These are phyloP conservation scores for Aspergillus sparsus DNA, from an alignment of 495 filamentous ascomycete species.

Conservation along the genomic window DNA sequence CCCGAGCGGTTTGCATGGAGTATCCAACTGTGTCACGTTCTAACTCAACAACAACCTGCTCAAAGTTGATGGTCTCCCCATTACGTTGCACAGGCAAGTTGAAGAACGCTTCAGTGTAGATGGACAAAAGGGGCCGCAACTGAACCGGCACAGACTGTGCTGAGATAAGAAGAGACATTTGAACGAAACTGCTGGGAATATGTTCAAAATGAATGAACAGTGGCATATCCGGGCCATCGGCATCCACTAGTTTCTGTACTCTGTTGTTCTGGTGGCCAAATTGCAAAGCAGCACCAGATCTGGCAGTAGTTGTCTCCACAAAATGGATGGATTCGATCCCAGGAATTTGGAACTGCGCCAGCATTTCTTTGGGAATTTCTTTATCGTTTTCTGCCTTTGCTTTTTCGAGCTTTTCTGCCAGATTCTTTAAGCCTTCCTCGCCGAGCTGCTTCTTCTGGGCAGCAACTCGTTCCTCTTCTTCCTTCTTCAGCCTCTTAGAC, in stretches of 20 bases:
- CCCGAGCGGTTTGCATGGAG: conserved; percentile 61
- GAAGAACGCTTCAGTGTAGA: conserved; percentile 93
- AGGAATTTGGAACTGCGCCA: conserved; percentile 82
- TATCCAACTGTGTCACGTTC: conserved; percentile 91
- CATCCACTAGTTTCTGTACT: conserved; percentile 76
- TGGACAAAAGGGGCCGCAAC: conserved; percentile 74
- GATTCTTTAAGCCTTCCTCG: conserved; percentile 64
- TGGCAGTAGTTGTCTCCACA: conserved; percentile 81
- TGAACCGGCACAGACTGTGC: conserved; percentile 71
- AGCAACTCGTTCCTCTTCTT: conserved; percentile 60
- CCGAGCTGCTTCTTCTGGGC: conserved; percentile 63
- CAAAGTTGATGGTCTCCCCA: conserved; percentile 79
- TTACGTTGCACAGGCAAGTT: conserved; percentile 81
- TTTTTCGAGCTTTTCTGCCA: conserved; percentile 73
- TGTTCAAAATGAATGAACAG: conserved; percentile 98
- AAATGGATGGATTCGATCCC: conserved; percentile 88
- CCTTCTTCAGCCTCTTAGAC: conserved; percentile 69
- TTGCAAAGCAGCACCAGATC: conserved; percentile 75
- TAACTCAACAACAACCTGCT: conserved; percentile 83
- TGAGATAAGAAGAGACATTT: conserved; percentile 73
- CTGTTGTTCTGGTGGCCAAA: conserved; percentile 65
- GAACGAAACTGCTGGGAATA: conserved; percentile 85
- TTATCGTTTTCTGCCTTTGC: conserved; percentile 82
- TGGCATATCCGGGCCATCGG: conserved; percentile 61
- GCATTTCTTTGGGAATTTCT: conserved; percentile 70